Percentiles rank a stretch among this genome's conserved stretches.
phyloP scores from a whole-genome alignment of 805 yeast species.

The Komagataella pastoris region DNA sequence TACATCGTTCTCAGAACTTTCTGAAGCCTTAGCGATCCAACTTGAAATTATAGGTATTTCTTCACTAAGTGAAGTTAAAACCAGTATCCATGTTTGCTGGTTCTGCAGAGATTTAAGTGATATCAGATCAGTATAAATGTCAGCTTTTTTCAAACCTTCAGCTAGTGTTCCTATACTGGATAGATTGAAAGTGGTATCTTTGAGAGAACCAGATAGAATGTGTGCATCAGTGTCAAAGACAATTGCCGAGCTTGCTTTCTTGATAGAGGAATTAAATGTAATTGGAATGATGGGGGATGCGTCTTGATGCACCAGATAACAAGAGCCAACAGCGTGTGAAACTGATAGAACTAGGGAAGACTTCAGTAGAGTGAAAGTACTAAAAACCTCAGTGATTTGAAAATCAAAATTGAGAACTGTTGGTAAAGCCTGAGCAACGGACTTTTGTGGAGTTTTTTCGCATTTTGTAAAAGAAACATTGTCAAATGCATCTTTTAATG shows the following conservation, averaged over 20 bases:
- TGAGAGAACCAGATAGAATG: neutral
- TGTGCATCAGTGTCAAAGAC: neutral
- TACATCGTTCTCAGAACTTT: neutral
- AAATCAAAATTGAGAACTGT: neutral
- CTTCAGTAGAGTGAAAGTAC: neutral
- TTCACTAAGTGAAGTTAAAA: neutral
- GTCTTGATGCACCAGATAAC: neutral
- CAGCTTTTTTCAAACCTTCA: neutral
- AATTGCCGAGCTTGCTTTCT: neutral
- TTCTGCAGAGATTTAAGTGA: neutral
- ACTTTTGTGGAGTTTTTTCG: neutral
- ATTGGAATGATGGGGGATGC: neutral
- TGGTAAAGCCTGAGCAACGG: neutral
- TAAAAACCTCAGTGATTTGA: neutral
- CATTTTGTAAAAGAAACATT: neutral
- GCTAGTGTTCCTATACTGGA: neutral
- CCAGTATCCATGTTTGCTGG: neutral
- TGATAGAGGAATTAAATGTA: neutral
- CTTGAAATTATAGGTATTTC: neutral
- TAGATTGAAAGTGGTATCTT: neutral
- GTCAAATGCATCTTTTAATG: neutral
- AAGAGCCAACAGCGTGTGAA: neutral
- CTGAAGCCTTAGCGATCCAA: neutral
- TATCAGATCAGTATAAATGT: neutral
- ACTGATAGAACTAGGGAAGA: neutral